Evolutionary conservation across 257 asterid species (phyloP), one percentile per base, ranked within the genome.

Genomic region (Cynanchum wilfordii): DNA sequence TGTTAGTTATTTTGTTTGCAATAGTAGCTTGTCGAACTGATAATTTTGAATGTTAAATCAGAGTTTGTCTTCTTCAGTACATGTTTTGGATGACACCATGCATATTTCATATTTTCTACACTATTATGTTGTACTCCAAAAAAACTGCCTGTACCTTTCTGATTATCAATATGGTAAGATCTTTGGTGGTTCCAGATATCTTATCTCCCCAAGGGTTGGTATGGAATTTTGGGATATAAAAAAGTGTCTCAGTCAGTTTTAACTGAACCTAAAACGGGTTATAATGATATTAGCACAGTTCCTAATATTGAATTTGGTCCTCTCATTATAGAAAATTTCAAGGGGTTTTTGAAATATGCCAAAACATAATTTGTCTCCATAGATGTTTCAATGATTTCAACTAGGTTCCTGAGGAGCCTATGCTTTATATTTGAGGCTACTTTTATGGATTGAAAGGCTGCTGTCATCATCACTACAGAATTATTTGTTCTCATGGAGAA

Each of bases 21-120:
- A 24, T 49, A 25, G 9, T 68, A 68, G 72, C 16, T 68, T 68
- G 3, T 49, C 10, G 16, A 29, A n/a, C 22, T 55, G 71, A 27
- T 44, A 51, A 11, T 40, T 52, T 50, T 38, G 70, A 70, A 76
- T 66, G 8, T 63, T 47, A 66, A 25, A 25, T 66, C 17, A 29
- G 11, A 30, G 25, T 62, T 6, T 8, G 29, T 10, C 30, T 29
- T 62, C 67, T 29, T 33, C 38, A 33, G 38, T 33, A 30, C 10
- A 36, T 29, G 17, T n/a, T 60, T 11, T 60, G 3, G 22, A 5
- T 29, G 42, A 22, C 66, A 15, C 22, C n/a, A 60, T 3, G 68
- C 25, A 16, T 30, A 6, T 16, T 16, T 20, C 45, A 16, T 62
- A 6, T 30, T 62, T 29, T 62, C 67, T 15, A 2, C 6, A 16